Evolutionary conservation across 805 yeast species (phyloP), one percentile per base, ranked within the genome.

Genomic region (Metschnikowia vanudenii): DNA sequence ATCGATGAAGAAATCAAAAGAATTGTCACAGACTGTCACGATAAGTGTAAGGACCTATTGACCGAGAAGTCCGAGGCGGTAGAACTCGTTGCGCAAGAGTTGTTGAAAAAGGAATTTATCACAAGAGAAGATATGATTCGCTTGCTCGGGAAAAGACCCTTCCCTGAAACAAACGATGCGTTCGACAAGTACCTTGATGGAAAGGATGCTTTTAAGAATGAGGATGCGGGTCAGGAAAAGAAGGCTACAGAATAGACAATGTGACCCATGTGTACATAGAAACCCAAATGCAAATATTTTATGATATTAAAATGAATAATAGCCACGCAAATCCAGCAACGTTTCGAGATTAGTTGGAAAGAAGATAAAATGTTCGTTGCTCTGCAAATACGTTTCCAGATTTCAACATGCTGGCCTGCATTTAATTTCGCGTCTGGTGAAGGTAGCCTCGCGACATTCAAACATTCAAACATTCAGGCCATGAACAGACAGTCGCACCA

Each of bases 1-100:
- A 89, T 94, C 55, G 99, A 94, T 61, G 69, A 73, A 19, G 99
- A 94, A 67, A 85, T 94, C 34, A 80, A 85, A 50, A 74, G 87
- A 44, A 86, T 94, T 17, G 78, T 75, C 41, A 88, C 82, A 41
- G 86, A 94, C 35, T 88, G 91, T 60, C 73, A 69, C 7, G 75
- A 13, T 64, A 64, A 79, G 47, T 94, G 99, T 69, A 78, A 72
- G 34, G 62, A 69, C 13, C 71, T 94, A 39, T 72, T 87, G 54
- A 66, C 64, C 19, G 85, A 80, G 53, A 85, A 84, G 59, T 60
- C 74, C 36, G 79, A 73, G 1, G 78, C 79, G 56, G 88, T 87
- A 11, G 83, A 74, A 50, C 69, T 75, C 51, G 91, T 87, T 41
- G 96, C 96, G 1, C 79, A 88, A 61, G 83, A 84, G 61, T 76